Evolutionary conservation across 768 basidiomycete species (phyloP).

Genomic region (Boletus speciosus): DNA sequence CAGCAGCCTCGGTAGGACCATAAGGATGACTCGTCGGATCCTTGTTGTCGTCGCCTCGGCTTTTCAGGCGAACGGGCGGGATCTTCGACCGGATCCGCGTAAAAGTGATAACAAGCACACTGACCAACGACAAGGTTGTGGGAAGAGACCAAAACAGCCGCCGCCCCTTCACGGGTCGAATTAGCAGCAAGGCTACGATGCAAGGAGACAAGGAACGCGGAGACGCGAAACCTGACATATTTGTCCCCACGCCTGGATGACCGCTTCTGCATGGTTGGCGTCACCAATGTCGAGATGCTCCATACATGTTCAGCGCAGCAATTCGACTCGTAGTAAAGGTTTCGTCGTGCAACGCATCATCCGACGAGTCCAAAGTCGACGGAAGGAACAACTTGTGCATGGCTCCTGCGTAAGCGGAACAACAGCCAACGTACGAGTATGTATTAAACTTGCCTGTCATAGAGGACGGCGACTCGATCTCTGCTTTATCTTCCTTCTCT

Average conservation of each 20-base stretch:
- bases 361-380: too few relatives aligned
- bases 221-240: slow-evolving; percentile 39
- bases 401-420: too few relatives aligned
- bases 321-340: too few relatives aligned
- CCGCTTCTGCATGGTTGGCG: slow-evolving; percentile 9
- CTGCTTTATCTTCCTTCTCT: too few relatives aligned
- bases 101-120: neutral
- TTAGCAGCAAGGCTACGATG: slow-evolving; percentile 47
- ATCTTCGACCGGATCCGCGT: slow-evolving; percentile 41
- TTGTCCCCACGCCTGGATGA: slow-evolving; percentile 73
- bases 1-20: neutral
- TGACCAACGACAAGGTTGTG: slow-evolving; percentile 85
- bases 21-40: neutral
- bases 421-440: too few relatives aligned
- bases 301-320: too few relatives aligned
- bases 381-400: too few relatives aligned
- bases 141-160: slow-evolving; percentile 70
- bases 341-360: too few relatives aligned
- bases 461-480: too few relatives aligned
- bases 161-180: slow-evolving; percentile 76
- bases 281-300: too few relatives aligned
- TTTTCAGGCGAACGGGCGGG: slow-evolving; percentile 70
- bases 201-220: slow-evolving; percentile 15
- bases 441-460: too few relatives aligned
- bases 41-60: slow-evolving; percentile 41